Base-by-base conservation (phyloP, 805 yeast genomes). In the Maudiozyma saulgeensis region DNA sequence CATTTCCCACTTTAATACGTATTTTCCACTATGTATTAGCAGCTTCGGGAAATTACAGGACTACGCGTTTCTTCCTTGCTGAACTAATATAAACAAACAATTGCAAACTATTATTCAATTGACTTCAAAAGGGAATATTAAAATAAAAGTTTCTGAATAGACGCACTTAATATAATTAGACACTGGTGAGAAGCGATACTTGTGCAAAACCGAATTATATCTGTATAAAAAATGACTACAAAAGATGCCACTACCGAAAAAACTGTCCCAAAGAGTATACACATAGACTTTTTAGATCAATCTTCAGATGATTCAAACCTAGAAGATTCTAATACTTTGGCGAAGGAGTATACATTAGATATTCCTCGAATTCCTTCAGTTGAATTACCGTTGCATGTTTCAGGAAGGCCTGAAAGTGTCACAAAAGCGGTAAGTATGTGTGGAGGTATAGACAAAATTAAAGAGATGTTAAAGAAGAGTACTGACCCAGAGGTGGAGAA, bases 361-460 rank as follows among this genome's bases (percentile, higher is more conserved):
- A 73, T 86, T 1, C 93, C 95, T 8, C 80, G 81, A 56, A 80
- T 80, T 23, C 74, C 85, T 4, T 77, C 90, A 2, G 76, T 90
- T 16, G 97, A 90, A 60, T 74, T 84, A 51, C 97, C 97, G 0
- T 67, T 88, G 31, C 72, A 75, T 16, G 90, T 90, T 7, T 72
- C 62, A 13, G 32, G 58, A 4, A 49, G 53, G 11, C 60, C 51
- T n/a, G 53, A 74, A 38, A 75, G 89, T 60, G 68, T 77, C 0
- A 75, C 73, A 18, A 75, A 72, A 45, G 96, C 96, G 0, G 64
- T 89, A 11, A 64, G 66, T 6, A 78, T 84, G 80, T 76, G 85
- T 47, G 93, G 93, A 7, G 93, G 91, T 53, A 64, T 58, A 57
- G 63, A 56, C 47, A 62, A 62, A 39, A 56, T 70, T 19, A 64